These are phyloP conservation scores for Fusarium nelsonii DNA, from an alignment of 2,329 filamentous ascomycete species.

Conservation along the genomic window DNA sequence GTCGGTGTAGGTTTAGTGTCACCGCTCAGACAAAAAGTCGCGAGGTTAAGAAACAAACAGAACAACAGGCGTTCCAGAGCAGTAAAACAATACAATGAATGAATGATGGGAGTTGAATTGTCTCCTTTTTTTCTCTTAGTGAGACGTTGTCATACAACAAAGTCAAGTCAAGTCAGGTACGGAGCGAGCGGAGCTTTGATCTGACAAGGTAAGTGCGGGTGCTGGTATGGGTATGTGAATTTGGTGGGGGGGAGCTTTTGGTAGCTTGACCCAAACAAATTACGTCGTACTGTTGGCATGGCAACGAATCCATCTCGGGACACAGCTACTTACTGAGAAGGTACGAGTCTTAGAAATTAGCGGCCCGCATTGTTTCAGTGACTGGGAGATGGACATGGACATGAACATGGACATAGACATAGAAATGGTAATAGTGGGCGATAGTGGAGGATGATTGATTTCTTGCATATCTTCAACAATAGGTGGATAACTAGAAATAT, in stretches of 20 bases:
- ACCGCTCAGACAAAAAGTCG: conserved; percentile 6
- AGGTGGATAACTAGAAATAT: background rate
- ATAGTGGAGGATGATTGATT: conserved; percentile 33
- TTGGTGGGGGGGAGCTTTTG: conserved; percentile 32
- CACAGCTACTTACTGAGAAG: background rate
- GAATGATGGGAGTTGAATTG: conserved; percentile 16
- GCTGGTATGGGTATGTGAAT: conserved; percentile 31
- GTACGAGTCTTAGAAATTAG: conserved; percentile 18
- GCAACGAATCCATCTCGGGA: conserved; percentile 24
- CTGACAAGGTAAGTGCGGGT: conserved; percentile 20
- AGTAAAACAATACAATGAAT: conserved; percentile 22
- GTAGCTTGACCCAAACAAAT: conserved; percentile 38
- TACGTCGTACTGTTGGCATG: conserved; percentile 39
- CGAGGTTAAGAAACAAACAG: conserved; percentile 5
- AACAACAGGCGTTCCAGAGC: conserved; percentile 11
- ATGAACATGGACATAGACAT: conserved; percentile 6
- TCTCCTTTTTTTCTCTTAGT: conserved; percentile 9
- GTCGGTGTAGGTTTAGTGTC: conserved; percentile 30
- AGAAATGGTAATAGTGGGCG: background rate
- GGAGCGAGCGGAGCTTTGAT: conserved; percentile 40
- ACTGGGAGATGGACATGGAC: conserved; percentile 18
- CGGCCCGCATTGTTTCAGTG: conserved; percentile 35
- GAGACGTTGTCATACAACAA: conserved; percentile 22
- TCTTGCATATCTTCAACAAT: conserved; percentile 34
- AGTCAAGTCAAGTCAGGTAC: conserved; percentile 18